phyloP scores from a whole-genome alignment of 1,284 basidiomycete genomes.

The Ganoderma leucocontextum region DNA sequence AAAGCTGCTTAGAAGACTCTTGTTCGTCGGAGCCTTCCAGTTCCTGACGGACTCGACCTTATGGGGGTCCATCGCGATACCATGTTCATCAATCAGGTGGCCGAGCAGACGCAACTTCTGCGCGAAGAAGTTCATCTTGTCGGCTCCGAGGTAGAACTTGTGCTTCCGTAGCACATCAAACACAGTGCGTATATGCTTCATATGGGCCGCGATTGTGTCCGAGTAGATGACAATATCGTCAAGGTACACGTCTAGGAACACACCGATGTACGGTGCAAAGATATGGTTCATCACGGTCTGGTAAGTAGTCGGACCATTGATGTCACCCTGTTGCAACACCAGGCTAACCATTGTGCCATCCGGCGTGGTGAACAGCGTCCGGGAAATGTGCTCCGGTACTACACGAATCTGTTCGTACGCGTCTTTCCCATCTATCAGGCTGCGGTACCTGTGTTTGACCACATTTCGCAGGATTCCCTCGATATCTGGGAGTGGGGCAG shows the following conservation, averaged over 20 bases:
- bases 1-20: background rate
- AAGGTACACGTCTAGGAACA: background rate
- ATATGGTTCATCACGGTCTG: background rate
- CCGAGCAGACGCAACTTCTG: background rate
- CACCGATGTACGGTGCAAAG: background rate
- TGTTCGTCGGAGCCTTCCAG: background rate
- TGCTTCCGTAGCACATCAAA: background rate
- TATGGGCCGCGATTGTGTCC: background rate
- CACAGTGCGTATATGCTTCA: background rate
- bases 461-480: conserved; percentile 32
- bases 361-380: background rate
- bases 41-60: background rate
- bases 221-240: conserved; percentile 1
- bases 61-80: conserved; percentile 1
- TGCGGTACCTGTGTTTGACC: conserved; percentile 14
- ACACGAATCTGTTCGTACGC: conserved; percentile 16
- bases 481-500: conserved; percentile 30
- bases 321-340: background rate
- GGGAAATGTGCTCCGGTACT: background rate
- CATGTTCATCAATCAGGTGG: background rate
- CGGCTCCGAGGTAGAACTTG: background rate
- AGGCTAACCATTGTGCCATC: conserved; percentile 1
- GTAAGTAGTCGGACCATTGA: background rate
- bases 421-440: conserved; percentile 18
- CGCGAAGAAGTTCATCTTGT: conserved; percentile 7